Percentiles rank a stretch among this genome's conserved stretches.
Conservation (phyloP, 108 stramenopile genomes). For the Aurantiochytrium sp. region DNA sequence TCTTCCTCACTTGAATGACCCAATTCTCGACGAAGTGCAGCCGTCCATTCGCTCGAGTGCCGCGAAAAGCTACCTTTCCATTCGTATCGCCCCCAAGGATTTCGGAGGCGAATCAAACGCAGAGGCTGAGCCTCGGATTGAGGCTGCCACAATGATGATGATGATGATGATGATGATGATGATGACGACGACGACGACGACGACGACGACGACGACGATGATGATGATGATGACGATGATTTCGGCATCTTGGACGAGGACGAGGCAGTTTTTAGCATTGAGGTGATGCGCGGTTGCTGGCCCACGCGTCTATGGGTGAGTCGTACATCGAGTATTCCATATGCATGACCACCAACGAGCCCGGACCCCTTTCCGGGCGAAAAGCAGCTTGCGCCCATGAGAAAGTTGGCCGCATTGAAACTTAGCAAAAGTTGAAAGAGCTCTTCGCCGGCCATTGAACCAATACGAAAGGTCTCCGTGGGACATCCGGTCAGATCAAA, state of each 20-base stretch:
- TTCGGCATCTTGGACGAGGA: not conserved
- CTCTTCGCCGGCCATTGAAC: not conserved
- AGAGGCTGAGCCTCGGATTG: conserved; percentile 10
- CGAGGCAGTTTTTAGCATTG: not conserved
- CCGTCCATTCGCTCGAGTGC: conserved; percentile 25
- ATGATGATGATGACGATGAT: too few relatives aligned
- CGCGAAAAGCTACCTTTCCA: conserved; percentile 41
- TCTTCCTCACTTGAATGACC: conserved; percentile 25
- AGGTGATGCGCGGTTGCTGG: not conserved
- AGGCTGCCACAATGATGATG: not conserved
- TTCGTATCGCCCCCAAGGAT: conserved; percentile 32
- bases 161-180: too few relatives aligned
- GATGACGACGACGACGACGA: not conserved
- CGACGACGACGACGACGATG: not conserved
- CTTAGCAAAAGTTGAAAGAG: not conserved
- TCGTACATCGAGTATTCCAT: not conserved
- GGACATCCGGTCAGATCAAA: conserved; percentile 26
- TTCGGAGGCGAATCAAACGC: conserved; percentile 28
- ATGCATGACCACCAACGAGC: not conserved
- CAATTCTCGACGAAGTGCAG: not conserved
- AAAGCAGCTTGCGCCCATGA: not conserved
- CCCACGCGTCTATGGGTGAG: not conserved
- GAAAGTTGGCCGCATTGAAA: not conserved
- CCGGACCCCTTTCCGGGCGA: not conserved
- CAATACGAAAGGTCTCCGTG: not conserved